Evolutionary conservation across 495 filamentous ascomycete genomes (phyloP).

Genomic region (Neurospora sp.): DNA sequence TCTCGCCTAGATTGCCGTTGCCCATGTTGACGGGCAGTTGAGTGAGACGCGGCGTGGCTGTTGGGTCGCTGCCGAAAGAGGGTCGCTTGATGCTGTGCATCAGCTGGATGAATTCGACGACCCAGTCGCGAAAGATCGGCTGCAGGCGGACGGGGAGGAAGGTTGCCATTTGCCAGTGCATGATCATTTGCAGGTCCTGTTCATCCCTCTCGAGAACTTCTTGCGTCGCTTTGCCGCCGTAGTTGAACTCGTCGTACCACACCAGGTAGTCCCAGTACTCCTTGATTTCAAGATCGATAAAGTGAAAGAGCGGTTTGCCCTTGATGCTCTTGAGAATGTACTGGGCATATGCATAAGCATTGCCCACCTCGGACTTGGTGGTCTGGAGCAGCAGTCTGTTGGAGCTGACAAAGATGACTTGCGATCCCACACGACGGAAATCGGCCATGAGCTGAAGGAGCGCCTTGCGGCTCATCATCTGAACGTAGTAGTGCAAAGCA

Average conservation of each 20-base stretch:
- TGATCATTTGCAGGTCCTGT: slow-evolving; percentile 82
- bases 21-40: slow-evolving; percentile 49
- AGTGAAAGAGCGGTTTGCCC: slow-evolving; percentile 89
- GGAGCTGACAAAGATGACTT: slow-evolving; percentile 81
- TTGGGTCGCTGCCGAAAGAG: slow-evolving; percentile 31
- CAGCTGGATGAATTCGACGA: slow-evolving; percentile 87
- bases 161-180: slow-evolving; percentile 94
- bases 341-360: slow-evolving; percentile 91
- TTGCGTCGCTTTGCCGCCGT: slow-evolving; percentile 84
- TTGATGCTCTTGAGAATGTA: slow-evolving; percentile 97
- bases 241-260: slow-evolving; percentile 99
- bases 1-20: slow-evolving; percentile 44
- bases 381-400: slow-evolving; percentile 90
- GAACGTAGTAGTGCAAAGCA: slow-evolving; percentile 93
- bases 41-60: slow-evolving; percentile 62
- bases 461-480: slow-evolving; percentile 94
- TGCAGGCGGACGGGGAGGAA: slow-evolving; percentile 78
- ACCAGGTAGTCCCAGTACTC: slow-evolving; percentile 99
- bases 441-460: slow-evolving; percentile 95
- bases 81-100: slow-evolving; percentile 82
- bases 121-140: slow-evolving; percentile 79
- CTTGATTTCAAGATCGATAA: slow-evolving; percentile 93
- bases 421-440: slow-evolving; percentile 89
- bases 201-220: slow-evolving; percentile 73
- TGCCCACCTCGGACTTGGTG: slow-evolving; percentile 92